Conservation (phyloP, 192 early-diverging fungal species). For the Coemansia umbellata region DNA sequence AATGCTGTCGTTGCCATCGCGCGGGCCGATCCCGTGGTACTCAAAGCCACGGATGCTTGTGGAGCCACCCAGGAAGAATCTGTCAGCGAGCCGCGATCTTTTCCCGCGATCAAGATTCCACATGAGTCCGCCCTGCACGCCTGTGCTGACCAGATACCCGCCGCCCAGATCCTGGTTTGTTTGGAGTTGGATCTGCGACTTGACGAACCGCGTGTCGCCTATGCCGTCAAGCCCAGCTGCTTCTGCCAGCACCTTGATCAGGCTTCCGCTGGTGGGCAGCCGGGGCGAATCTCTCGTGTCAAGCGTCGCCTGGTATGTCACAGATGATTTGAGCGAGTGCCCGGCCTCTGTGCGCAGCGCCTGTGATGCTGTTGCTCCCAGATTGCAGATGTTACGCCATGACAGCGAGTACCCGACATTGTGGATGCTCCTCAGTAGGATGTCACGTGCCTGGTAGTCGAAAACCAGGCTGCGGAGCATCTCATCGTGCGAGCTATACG, state of each 20-base stretch:
- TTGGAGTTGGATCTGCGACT: constrained; percentile 69
- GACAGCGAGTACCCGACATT: constrained; percentile 64
- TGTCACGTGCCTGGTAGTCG: constrained; percentile 14
- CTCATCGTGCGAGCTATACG: constrained; percentile 74
- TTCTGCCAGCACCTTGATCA: constrained; percentile 53
- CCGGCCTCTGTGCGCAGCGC: constrained; percentile 76
- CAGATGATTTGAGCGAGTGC: constrained; percentile 78
- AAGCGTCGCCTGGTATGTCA: constrained; percentile 60
- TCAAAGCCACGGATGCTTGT: constrained; percentile 84
- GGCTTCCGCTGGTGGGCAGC: constrained; percentile 71
- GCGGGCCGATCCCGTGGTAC: constrained; percentile 83
- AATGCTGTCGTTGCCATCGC: constrained; percentile 72
- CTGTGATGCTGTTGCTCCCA: constrained; percentile 38
- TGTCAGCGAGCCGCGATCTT: constrained; percentile 69
- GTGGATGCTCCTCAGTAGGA: constrained; percentile 37
- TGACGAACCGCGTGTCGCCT: constrained; percentile 74
- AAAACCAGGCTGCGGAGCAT: constrained; percentile 56
- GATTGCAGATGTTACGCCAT: constrained; percentile 75
- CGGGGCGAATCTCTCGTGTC: constrained; percentile 77
- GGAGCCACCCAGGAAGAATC: constrained; percentile 87
- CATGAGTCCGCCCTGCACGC: constrained; percentile 64
- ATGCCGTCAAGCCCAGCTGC: constrained; percentile 66
- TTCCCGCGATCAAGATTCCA: constrained; percentile 52
- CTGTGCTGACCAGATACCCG: constrained; percentile 52
- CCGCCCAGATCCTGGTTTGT: constrained; percentile 49